Conservation (phyloP, 2,329 filamentous ascomycete species). For the Aureobasidium sp. region DNA sequence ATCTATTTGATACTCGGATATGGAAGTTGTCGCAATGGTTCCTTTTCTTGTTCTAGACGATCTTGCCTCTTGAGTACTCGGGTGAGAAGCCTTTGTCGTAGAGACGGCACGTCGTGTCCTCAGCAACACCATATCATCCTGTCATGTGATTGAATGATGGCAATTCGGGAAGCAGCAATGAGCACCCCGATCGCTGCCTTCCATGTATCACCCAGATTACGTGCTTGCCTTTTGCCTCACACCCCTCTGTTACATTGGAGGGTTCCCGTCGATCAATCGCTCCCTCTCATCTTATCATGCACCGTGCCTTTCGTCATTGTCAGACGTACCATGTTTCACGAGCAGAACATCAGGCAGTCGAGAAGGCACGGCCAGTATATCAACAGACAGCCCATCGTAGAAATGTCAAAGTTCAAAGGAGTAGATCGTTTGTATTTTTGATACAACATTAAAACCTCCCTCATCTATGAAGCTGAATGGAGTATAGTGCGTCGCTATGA, state of each 20-base stretch:
- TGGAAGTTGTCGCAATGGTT: neutral
- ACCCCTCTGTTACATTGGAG: neutral
- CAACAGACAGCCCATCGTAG: neutral
- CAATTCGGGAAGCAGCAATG: neutral
- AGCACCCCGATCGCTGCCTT: neutral
- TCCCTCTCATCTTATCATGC: neutral
- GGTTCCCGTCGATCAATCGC: neutral
- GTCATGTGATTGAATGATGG: neutral
- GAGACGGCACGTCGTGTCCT: neutral
- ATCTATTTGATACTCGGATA: fast-evolving
- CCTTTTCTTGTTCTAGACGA: neutral
- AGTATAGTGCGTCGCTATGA: neutral
- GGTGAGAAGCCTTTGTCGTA: too few species aligned
- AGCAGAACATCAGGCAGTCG: neutral
- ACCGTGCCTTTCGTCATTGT: neutral
- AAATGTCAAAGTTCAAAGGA: neutral
- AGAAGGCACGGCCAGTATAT: neutral
- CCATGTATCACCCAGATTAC: neutral
- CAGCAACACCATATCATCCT: neutral
- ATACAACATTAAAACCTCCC: neutral
- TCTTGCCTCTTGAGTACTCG: too few species aligned
- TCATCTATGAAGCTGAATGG: neutral
- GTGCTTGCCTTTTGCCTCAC: neutral
- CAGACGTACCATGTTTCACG: neutral
- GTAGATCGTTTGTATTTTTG: neutral